These are phyloP conservation scores for Chloroidium sp. DNA, from an alignment of 163 green algal species.

Conservation along the genomic window DNA sequence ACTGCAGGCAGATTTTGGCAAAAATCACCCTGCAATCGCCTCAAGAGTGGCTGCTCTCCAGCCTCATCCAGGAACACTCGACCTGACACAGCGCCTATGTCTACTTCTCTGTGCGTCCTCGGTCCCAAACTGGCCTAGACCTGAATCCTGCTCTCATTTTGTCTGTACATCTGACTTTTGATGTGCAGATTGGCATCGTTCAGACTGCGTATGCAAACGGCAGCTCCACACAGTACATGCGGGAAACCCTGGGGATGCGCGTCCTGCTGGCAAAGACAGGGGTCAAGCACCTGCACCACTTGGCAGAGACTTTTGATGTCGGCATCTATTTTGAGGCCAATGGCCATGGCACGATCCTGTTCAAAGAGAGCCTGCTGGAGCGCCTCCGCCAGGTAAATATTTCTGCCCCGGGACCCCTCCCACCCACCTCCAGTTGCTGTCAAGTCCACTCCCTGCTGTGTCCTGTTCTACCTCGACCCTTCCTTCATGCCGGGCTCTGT, in stretches of 20 bases:
- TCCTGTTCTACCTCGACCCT: too few species aligned
- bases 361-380: conserved; percentile 40
- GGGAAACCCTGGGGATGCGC: conserved; percentile 30
- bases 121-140: too few species aligned
- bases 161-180: not conserved
- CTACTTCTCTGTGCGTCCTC: too few species aligned
- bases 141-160: not conserved
- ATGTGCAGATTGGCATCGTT: conserved; percentile 71
- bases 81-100: too few species aligned
- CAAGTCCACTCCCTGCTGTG: too few species aligned
- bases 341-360: conserved; percentile 93
- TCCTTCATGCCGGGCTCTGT: too few species aligned
- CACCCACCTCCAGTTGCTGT: too few species aligned
- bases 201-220: conserved; percentile 99
- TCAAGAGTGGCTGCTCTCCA: too few species aligned
- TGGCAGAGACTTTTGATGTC: conserved; percentile 73
- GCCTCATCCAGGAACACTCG: too few species aligned
- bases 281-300: conserved; percentile 89
- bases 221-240: conserved; percentile 66
- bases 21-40: too few species aligned
- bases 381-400: conserved; percentile 9
- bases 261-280: conserved; percentile 56
- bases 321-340: conserved; percentile 99
- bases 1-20: too few species aligned
- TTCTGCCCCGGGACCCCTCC: too few species aligned